Evolutionary conservation across 2,329 filamentous ascomycete species (phyloP), one percentile per base, ranked within the genome.

Genomic region (Cladophialophora chaetospira): DNA sequence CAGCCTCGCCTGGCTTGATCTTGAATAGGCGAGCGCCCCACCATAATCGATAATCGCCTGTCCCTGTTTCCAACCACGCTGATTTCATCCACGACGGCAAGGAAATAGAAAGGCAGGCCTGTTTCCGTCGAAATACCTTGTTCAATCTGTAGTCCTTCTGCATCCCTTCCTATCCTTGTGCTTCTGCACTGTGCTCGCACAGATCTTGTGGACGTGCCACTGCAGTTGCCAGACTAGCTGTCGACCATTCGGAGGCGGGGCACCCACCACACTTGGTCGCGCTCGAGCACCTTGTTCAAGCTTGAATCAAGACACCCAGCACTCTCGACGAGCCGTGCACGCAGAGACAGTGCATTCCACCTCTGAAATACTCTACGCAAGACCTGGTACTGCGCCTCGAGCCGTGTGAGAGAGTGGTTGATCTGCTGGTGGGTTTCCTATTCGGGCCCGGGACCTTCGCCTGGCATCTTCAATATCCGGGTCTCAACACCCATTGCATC

Each of bases 401-500:
- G 10, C 42, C 15, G 10, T 21, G 19, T 25, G 8, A 3, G 19
- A 44, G 11, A 44, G 15, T 13, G 21, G 40, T 15, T 28, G 42
- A 44, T 28, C 21, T 28, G 19, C 42, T 44, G 23, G n/a, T 44
- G 1, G 13, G 42, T 15, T 40, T 40, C 5, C 36, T 29, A 44
- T 19, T 55, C 19, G 25, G 13, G 53, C 21, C 26, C 36, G 33
- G 38, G 25, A 36, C 45, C 28, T 50, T 21, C n/a, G 25, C n/a
- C n/a, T n/a, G n/a, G n/a, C n/a, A n/a, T n/a, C 26, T n/a, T 10
- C 17, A 31, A 19, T 15, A 31, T 33, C 35, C 26, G 19, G 25
- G 31, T 35, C 33, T 31, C 42, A 26, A 15, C 33, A 17, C 25
- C 23, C 10, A 56, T 57, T 59, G 60, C 60, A 53, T 62, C 56